These are phyloP conservation scores for Beta corolliflora DNA, from an alignment of 179 eudicot genomes.

Conservation along the genomic window DNA sequence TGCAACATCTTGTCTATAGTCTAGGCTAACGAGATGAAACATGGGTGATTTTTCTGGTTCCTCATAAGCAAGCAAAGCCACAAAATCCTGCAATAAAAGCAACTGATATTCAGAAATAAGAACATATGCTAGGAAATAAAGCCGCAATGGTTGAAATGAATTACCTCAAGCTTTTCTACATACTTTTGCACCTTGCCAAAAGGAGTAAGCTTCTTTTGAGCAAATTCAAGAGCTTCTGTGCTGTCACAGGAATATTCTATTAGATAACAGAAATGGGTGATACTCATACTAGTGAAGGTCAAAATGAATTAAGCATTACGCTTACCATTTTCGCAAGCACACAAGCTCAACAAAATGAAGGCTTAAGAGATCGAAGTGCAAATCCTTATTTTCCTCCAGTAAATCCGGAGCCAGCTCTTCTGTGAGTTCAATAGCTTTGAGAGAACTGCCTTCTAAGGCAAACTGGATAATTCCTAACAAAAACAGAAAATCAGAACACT, in stretches of 20 bases:
- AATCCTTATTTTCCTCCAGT: slow-evolving; percentile 63
- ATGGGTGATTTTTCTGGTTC: slow-evolving; percentile 94
- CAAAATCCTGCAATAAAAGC: slow-evolving; percentile 57
- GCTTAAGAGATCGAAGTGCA: slow-evolving; percentile 84
- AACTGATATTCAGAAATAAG: neutral
- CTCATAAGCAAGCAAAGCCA: slow-evolving; percentile 86
- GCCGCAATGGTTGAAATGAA: slow-evolving; percentile 14
- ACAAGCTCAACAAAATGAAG: slow-evolving; percentile 89
- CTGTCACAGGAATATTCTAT: slow-evolving; percentile 48
- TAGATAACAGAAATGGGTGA: slow-evolving; percentile 9
- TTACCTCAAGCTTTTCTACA: slow-evolving; percentile 72
- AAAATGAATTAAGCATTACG: slow-evolving; percentile 1
- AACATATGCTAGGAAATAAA: neutral
- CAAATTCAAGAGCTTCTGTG: slow-evolving; percentile 83
- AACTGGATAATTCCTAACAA: slow-evolving; percentile 64
- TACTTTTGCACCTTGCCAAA: slow-evolving; percentile 68
- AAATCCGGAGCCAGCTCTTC: slow-evolving; percentile 79
- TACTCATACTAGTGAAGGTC: neutral
- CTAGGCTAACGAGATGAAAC: slow-evolving; percentile 73
- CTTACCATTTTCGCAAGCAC: slow-evolving; percentile 71
- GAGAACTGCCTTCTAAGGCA: slow-evolving; percentile 66
- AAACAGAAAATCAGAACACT: slow-evolving; percentile 13
- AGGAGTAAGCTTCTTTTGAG: slow-evolving; percentile 67
- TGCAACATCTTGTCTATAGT: slow-evolving; percentile 66
- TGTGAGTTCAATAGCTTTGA: slow-evolving; percentile 81